Evolutionary conservation across 2,329 filamentous ascomycete genomes (phyloP).

Genomic region (Beauveria australis): DNA sequence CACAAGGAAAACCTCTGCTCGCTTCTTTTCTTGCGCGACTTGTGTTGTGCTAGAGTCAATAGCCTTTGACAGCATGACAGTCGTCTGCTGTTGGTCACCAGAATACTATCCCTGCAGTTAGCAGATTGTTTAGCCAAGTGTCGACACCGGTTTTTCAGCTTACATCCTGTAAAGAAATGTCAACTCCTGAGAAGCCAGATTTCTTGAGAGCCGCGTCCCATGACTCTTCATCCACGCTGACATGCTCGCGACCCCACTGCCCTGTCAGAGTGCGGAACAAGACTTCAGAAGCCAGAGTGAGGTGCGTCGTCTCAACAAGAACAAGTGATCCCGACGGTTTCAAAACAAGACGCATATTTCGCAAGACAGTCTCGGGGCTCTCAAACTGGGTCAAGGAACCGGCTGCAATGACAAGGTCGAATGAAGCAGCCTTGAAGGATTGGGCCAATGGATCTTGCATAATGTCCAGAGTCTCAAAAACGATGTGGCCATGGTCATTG

Average conservation of each 20-base stretch:
- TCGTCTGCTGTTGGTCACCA: neutral
- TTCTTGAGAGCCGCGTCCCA: neutral
- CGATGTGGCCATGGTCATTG: neutral
- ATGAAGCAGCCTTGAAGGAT: neutral
- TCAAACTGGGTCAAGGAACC: constrained; percentile 17
- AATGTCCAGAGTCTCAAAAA: constrained; percentile 17
- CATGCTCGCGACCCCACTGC: neutral
- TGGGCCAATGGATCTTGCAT: neutral
- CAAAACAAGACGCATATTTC: constrained; percentile 12
- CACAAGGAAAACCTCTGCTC: neutral
- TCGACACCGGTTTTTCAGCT: neutral
- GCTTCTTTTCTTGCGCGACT: neutral
- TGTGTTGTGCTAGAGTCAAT: neutral
- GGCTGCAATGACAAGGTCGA: constrained; percentile 16
- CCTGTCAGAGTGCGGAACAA: neutral
- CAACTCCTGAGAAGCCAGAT: constrained; percentile 5
- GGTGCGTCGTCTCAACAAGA: constrained; percentile 13
- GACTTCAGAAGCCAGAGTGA: neutral
- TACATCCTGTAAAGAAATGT: neutral
- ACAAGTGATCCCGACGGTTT: constrained; percentile 20
- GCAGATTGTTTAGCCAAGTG: neutral
- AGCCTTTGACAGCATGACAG: neutral
- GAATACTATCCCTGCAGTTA: neutral
- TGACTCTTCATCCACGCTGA: neutral
- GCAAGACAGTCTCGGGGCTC: constrained; percentile 4